Percentiles rank a stretch among this genome's conserved stretches.
phyloP scores from a whole-genome alignment of 2,329 filamentous ascomycete species.

The Aspergillus sp. region DNA sequence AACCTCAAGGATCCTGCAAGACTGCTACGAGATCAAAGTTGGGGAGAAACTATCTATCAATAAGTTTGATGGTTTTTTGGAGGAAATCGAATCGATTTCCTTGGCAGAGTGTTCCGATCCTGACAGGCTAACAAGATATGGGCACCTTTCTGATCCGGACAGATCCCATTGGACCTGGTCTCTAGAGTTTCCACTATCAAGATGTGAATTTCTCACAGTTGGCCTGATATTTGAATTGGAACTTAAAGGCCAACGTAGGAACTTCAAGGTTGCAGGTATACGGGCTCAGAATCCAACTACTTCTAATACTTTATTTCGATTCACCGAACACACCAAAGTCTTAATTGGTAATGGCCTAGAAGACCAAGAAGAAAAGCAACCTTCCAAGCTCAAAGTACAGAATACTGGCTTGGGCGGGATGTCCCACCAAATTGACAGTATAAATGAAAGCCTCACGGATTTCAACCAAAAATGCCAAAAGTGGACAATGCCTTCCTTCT shows the following conservation, averaged over 20 bases:
- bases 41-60: constrained; percentile 64
- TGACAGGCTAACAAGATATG: constrained; percentile 31
- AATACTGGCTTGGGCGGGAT: constrained; percentile 62
- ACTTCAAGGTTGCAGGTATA: constrained; percentile 59
- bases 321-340: constrained; percentile 27
- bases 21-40: constrained; percentile 66
- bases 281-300: constrained; percentile 38
- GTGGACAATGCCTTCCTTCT: constrained; percentile 37
- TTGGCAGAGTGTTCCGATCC: constrained; percentile 55
- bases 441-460: constrained; percentile 62
- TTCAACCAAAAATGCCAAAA: constrained; percentile 41
- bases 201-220: constrained; percentile 64
- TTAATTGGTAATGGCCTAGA: constrained; percentile 24
- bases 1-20: constrained; percentile 69
- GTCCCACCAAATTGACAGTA: constrained; percentile 54
- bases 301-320: constrained; percentile 29
- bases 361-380: constrained; percentile 7
- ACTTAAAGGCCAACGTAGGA: constrained; percentile 53
- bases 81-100: constrained; percentile 54
- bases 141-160: constrained; percentile 32
- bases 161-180: constrained; percentile 45
- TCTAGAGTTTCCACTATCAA: constrained; percentile 39
- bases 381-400: constrained; percentile 25
- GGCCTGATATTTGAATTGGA: constrained; percentile 66
- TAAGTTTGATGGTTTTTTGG: constrained; percentile 46